Base-by-base conservation (phyloP, 345 rosid genomes). In the Eucalyptus microcorys region DNA sequence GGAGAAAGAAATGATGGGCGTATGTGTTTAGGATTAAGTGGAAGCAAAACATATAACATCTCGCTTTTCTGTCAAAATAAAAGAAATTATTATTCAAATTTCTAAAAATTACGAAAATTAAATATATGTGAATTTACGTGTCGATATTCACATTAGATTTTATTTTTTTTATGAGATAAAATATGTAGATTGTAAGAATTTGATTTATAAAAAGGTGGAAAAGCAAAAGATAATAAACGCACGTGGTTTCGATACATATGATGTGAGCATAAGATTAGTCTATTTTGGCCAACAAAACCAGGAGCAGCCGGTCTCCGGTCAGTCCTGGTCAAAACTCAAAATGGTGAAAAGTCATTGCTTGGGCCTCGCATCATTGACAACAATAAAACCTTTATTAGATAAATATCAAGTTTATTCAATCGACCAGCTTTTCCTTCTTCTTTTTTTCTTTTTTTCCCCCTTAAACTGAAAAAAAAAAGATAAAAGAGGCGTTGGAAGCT, bases 321-420 rank as follows among this genome's bases (percentile, higher is more conserved):
- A 55, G 61, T 55, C 34, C 68, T 30, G 79, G 79, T 66, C 79
- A 15, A 66, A 32, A 66, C 61, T 55, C 61, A 55, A 24, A 19
- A 55, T 68, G 43, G 43, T 26, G 5, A 34, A 32, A 68, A 34
- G 22, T 10, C 22, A 17, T 68, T 16, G 42, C 24, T 5, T 32
- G 7, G 40, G 80, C 42, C 42, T 68, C 13, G 10, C 42, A 37
- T 34, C 42, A 68, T 68, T 68, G 37, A 68, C 19, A 68, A 17
- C 42, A 32, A 68, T 34, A 17, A 32, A 68, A 8, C 42, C 80
- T 5, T 34, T 1, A 66, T 66, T 14, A 66, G 79, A 66, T 66
- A 32, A 15, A 8, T 14, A 97, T 96, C 10, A 99, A 96, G 89
- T 96, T 94, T 76, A 66, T 61, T 16, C 16, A 27, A 13, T n/a